A percentile compares a stretch with the other conserved stretches of the same genome.
phyloP scores from a whole-genome alignment of 2,329 filamentous ascomycete species.

The Colletotrichum sidae region DNA sequence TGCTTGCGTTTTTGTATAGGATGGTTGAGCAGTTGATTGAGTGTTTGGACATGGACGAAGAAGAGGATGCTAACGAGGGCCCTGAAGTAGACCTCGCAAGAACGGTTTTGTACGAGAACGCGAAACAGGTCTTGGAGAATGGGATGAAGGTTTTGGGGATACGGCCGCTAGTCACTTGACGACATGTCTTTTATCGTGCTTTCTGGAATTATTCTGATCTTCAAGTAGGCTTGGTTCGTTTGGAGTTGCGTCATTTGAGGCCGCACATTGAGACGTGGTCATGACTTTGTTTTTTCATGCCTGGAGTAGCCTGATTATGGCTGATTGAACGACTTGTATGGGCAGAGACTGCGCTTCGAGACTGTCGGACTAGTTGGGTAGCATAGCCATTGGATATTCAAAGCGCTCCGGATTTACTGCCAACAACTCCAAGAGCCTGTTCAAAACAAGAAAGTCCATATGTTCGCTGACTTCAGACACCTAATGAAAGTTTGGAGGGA shows the following conservation, averaged over 20 bases:
- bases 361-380: too few species aligned
- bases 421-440: too few species aligned
- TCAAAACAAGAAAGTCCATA: too few species aligned
- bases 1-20: conserved; percentile 68
- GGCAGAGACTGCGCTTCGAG: too few species aligned
- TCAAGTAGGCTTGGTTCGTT: conserved; percentile 1
- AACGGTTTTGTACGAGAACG: conserved; percentile 70
- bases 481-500: too few species aligned
- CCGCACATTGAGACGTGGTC: too few species aligned
- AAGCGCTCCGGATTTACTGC: too few species aligned
- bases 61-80: conserved; percentile 43
- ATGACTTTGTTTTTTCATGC: not conserved
- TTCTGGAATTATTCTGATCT: not conserved
- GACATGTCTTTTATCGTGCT: not conserved
- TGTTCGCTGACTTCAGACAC: too few species aligned
- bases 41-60: conserved; percentile 30
- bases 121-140: conserved; percentile 73
- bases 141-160: conserved; percentile 72
- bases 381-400: too few species aligned
- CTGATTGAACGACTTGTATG: not conserved
- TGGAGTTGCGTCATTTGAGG: not conserved
- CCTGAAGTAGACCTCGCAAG: conserved; percentile 68
- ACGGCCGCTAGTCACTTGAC: conserved; percentile 9
- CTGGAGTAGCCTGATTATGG: not conserved
- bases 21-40: conserved; percentile 19